A percentile compares a stretch with the other conserved stretches of the same genome.
phyloP scores from a whole-genome alignment of 495 filamentous ascomycete genomes.

The Podospora tetraspora region DNA sequence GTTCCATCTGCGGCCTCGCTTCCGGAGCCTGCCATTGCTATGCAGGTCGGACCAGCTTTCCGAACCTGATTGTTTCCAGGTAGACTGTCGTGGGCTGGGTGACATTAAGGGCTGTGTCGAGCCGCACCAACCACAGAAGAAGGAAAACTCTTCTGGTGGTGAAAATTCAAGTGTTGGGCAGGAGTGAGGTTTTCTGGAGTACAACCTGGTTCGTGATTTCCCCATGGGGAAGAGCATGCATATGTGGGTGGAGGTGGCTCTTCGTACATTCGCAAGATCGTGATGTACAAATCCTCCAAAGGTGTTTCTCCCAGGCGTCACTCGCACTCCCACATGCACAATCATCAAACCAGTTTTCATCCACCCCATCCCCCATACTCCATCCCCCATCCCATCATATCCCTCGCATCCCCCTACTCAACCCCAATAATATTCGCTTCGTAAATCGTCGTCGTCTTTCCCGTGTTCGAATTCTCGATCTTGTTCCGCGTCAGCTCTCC shows the following conservation, averaged over 20 bases:
- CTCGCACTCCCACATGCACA: too few species aligned
- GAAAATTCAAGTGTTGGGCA: background rate
- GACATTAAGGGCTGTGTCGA: background rate
- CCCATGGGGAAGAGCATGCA: background rate
- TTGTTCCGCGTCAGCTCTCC: constrained; percentile 1
- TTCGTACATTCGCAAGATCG: too few species aligned
- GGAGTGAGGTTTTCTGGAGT: background rate
- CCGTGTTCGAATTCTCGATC: constrained; percentile 42
- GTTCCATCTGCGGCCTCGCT: background rate
- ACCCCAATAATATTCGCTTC: constrained; percentile 39
- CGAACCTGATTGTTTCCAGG: background rate
- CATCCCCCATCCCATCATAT: too few species aligned
- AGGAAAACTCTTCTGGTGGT: background rate
- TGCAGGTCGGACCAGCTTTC: background rate
- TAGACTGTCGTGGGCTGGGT: background rate
- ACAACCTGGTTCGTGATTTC: background rate
- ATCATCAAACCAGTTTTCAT: background rate
- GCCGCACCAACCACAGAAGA: background rate
- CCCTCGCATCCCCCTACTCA: background rate
- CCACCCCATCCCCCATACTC: background rate
- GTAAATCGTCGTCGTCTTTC: constrained; percentile 37
- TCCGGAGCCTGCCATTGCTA: background rate
- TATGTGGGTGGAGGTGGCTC: too few species aligned
- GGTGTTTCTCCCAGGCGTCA: too few species aligned
- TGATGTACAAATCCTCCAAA: too few species aligned